These are phyloP conservation scores for Panicum miliaceum DNA, from an alignment of 176 grass and related monocot genomes.

Conservation along the genomic window DNA sequence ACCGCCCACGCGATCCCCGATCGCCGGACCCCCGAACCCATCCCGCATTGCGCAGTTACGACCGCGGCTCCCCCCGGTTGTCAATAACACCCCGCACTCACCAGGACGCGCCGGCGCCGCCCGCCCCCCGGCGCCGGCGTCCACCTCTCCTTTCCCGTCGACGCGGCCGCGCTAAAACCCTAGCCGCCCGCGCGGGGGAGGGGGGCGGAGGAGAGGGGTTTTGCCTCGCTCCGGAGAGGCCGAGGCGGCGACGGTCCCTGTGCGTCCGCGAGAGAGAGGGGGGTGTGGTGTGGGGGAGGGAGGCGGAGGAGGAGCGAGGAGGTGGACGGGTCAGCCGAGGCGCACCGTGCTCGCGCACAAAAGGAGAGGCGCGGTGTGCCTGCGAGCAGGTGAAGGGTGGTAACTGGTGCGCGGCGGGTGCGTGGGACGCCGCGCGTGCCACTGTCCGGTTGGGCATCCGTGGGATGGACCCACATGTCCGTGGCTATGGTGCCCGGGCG, in stretches of 20 bases:
- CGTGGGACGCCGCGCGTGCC: neutral
- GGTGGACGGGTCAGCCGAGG: slow-evolving; percentile 31
- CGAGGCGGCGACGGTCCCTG: neutral
- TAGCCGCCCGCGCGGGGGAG: neutral
- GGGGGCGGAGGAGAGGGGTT: neutral
- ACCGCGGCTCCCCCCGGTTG: neutral
- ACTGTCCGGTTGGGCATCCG: neutral
- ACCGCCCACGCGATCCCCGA: neutral
- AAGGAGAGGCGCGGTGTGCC: neutral
- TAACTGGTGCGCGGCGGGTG: neutral
- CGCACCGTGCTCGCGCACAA: neutral
- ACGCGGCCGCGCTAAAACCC: slow-evolving; percentile 20
- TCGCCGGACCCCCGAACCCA: neutral
- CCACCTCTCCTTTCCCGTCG: neutral
- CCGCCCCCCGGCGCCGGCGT: neutral
- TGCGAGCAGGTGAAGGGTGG: neutral
- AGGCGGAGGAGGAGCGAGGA: neutral
- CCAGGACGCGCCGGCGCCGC: neutral
- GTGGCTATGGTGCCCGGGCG: accelerated
- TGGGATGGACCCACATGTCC: neutral
- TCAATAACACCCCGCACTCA: neutral
- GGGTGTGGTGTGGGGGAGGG: neutral
- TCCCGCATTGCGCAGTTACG: slow-evolving; percentile 1
- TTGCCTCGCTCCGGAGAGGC: neutral
- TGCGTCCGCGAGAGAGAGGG: neutral